phyloP scores from a whole-genome alignment of 495 filamentous ascomycete genomes.

The Penicillium cataractarum region DNA sequence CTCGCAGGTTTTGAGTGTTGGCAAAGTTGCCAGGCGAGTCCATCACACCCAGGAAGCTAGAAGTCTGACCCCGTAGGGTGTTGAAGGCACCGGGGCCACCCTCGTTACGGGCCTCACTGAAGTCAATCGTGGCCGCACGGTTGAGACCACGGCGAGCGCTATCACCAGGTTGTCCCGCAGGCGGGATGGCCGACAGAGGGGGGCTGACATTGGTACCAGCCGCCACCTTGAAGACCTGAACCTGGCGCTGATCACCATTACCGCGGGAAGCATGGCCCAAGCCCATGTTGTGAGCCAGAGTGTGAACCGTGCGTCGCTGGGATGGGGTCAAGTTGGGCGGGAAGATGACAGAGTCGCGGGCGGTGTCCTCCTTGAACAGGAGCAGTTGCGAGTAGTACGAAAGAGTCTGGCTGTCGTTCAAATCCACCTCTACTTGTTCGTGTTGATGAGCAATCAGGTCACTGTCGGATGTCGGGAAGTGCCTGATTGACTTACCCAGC shows the following conservation, averaged over 20 bases:
- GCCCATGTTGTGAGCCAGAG: conserved; percentile 92
- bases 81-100: conserved; percentile 66
- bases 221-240: conserved; percentile 79
- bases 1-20: conserved; percentile 76
- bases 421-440: conserved; percentile 66
- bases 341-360: conserved; percentile 81
- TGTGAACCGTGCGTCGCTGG: conserved; percentile 88
- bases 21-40: conserved; percentile 76
- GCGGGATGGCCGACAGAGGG: conserved; percentile 58
- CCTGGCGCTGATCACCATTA: conserved; percentile 79
- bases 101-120: conserved; percentile 81
- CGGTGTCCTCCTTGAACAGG: conserved; percentile 79
- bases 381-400: conserved; percentile 86
- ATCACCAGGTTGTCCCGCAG: conserved; percentile 68
- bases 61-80: conserved; percentile 73
- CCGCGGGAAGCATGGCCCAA: conserved; percentile 88
- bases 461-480: conserved; percentile 7
- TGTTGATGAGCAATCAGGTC: conserved; percentile 17
- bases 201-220: conserved; percentile 68
- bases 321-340: conserved; percentile 75
- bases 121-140: conserved; percentile 97
- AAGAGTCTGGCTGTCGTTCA: conserved; percentile 89
- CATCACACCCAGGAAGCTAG: conserved; percentile 78
- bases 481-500: conserved; percentile 54
- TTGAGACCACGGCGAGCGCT: conserved; percentile 79